These are phyloP conservation scores for Calcarisporium arbuscula DNA, from an alignment of 2,329 filamentous ascomycete genomes.

Conservation along the genomic window DNA sequence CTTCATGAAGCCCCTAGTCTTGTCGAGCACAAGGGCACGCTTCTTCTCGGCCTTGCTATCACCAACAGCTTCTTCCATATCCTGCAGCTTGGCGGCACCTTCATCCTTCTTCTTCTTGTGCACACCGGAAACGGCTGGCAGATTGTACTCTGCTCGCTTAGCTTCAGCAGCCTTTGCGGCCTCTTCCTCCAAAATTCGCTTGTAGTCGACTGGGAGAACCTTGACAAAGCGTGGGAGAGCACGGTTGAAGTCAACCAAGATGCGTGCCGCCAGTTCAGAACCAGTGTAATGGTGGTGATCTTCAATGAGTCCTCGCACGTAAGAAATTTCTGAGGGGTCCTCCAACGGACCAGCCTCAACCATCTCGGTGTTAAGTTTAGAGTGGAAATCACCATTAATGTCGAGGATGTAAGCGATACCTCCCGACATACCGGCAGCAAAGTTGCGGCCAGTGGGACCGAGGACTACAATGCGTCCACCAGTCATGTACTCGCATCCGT, in stretches of 20 bases:
- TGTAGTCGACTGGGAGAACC: constrained; percentile 91
- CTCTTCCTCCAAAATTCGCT: constrained; percentile 82
- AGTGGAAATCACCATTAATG: constrained; percentile 79
- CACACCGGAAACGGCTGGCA: constrained; percentile 68
- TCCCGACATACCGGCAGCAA: constrained; percentile 96
- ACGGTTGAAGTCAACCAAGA: constrained; percentile 91
- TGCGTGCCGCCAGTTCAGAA: constrained; percentile 86
- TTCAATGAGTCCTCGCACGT: constrained; percentile 83
- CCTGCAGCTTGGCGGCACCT: constrained; percentile 65
- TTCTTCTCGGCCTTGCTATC: constrained; percentile 86
- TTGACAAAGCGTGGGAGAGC: constrained; percentile 88
- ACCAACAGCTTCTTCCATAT: constrained; percentile 87
- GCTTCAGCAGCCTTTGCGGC: constrained; percentile 78
- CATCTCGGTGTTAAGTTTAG: constrained; percentile 97
- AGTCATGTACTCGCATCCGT: constrained; percentile 98
- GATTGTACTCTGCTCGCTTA: constrained; percentile 76
- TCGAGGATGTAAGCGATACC: constrained; percentile 95
- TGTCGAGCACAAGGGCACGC: constrained; percentile 87
- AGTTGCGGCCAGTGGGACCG: constrained; percentile 88
- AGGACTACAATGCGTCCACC: constrained; percentile 85
- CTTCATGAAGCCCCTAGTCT: constrained; percentile 97
- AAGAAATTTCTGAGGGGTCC: constrained; percentile 83
- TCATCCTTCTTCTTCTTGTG: constrained; percentile 56
- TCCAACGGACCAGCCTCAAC: constrained; percentile 81
- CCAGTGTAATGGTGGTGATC: constrained; percentile 98